Conservation (phyloP, 2,329 filamentous ascomycete genomes). For the Fusarium dlaminii region DNA sequence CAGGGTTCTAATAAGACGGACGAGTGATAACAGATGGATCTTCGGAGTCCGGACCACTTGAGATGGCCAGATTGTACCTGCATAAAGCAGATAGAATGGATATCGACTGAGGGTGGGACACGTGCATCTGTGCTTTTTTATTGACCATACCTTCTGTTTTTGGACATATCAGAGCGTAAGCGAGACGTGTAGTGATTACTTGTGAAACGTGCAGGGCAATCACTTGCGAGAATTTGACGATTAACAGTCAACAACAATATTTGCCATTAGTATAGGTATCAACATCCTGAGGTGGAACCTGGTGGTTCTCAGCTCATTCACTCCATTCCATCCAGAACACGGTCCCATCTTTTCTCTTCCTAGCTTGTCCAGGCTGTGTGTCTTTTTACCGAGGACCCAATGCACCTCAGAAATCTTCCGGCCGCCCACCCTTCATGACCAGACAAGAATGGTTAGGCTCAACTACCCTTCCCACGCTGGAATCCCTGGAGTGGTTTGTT, state of each 20-base stretch:
- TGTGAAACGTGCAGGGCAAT: conserved; percentile 15
- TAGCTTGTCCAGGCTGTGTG: background rate
- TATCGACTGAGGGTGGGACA: conserved; percentile 28
- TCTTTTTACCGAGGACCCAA: conserved; percentile 13
- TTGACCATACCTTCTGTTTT: conserved; percentile 17
- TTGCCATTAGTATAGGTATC: background rate
- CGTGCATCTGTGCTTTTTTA: conserved; percentile 9
- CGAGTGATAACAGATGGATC: conserved; percentile 31
- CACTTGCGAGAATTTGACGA: background rate
- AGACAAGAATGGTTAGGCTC: conserved; percentile 15
- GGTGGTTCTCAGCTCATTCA: conserved; percentile 23
- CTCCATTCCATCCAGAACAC: conserved; percentile 1
- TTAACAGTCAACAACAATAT: background rate
- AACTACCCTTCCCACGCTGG: background rate
- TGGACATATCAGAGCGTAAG: conserved; percentile 1
- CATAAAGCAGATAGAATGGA: conserved; percentile 32
- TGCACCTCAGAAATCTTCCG: conserved; percentile 27
- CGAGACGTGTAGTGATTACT: background rate
- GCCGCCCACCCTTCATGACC: conserved; percentile 11
- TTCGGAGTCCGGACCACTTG: conserved; percentile 35
- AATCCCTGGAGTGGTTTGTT: conserved; percentile 22
- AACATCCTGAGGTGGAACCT: background rate
- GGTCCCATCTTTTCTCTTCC: conserved; percentile 20
- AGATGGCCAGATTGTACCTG: conserved; percentile 43
- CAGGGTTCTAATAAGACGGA: conserved; percentile 6